Conservation (phyloP, 176 grass and related monocot species). For the Typha latifolia region DNA sequence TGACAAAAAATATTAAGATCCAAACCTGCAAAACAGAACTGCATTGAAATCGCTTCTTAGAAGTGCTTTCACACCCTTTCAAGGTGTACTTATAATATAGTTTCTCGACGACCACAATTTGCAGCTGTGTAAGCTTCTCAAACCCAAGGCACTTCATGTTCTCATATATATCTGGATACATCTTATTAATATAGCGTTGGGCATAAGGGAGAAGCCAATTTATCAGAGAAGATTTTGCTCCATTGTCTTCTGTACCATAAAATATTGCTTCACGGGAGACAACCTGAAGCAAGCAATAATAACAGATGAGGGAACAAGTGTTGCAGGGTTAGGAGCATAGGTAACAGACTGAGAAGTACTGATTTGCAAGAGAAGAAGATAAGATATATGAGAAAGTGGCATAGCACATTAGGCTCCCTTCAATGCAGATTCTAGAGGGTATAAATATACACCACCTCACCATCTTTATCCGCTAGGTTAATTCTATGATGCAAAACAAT, state of each 20-base stretch:
- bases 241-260: slow-evolving; percentile 58
- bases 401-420: not conserved
- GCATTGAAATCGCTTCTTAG: slow-evolving; percentile 55
- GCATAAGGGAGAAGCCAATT: slow-evolving; percentile 68
- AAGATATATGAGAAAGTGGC: not conserved
- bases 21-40: slow-evolving; percentile 74
- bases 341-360: not conserved
- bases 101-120: slow-evolving; percentile 63
- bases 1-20: not conserved
- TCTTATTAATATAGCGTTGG: slow-evolving; percentile 77
- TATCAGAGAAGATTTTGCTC: slow-evolving; percentile 44
- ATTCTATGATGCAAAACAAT: no score
- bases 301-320: slow-evolving; percentile 20
- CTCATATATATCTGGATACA: slow-evolving; percentile 47
- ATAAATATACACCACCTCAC: no score
- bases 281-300: slow-evolving; percentile 44
- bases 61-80: slow-evolving; percentile 44
- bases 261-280: slow-evolving; percentile 80
- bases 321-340: not conserved
- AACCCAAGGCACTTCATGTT: slow-evolving; percentile 51
- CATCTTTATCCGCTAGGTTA: no score
- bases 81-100: slow-evolving; percentile 70
- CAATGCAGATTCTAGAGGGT: no score
- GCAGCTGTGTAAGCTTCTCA: slow-evolving; percentile 43
- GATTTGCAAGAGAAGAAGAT: not conserved